phyloP scores from a whole-genome alignment of 2,329 filamentous ascomycete genomes.

The Didymella sp. region DNA sequence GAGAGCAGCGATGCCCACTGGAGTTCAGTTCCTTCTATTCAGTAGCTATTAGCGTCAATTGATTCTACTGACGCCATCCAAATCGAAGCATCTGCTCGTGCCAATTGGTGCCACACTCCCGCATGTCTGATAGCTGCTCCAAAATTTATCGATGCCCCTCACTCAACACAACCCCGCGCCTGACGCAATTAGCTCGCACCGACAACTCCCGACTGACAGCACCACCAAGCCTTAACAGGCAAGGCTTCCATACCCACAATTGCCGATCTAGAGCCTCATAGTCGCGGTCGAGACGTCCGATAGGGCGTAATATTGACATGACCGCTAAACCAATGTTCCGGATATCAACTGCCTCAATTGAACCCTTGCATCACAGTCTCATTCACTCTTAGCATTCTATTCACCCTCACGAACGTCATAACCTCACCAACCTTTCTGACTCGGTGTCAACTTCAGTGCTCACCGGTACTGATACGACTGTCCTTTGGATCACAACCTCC shows the following conservation, averaged over 20 bases:
- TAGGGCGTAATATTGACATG: conserved; percentile 28
- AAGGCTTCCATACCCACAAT: conserved; percentile 16
- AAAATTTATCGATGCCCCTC: conserved; percentile 36
- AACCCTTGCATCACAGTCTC: too few relatives aligned
- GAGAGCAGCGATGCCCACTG: conserved; percentile 9
- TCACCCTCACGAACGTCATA: too few relatives aligned
- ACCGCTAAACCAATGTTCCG: not conserved
- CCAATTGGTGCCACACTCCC: not conserved
- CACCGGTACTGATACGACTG: not conserved
- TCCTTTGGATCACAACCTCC: not conserved
- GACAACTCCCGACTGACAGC: conserved; percentile 11
- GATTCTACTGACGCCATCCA: conserved; percentile 23
- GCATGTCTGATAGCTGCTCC: conserved; percentile 3
- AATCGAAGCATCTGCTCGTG: not conserved
- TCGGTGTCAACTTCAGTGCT: not conserved
- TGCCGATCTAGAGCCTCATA: conserved; percentile 6
- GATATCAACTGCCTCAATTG: not conserved
- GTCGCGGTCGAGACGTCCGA: not conserved
- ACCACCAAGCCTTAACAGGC: conserved; percentile 12
- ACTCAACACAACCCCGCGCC: conserved; percentile 34
- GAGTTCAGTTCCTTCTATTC: conserved; percentile 16
- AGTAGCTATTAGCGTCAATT: conserved; percentile 32
- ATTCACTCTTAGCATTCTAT: too few relatives aligned
- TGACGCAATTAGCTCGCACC: conserved; percentile 28
- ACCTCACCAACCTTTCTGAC: not conserved